Percentiles rank a stretch among this genome's conserved stretches.
These are phyloP conservation scores for Nakazawaea ernobii DNA, from an alignment of 805 yeast genomes.

Conservation along the genomic window DNA sequence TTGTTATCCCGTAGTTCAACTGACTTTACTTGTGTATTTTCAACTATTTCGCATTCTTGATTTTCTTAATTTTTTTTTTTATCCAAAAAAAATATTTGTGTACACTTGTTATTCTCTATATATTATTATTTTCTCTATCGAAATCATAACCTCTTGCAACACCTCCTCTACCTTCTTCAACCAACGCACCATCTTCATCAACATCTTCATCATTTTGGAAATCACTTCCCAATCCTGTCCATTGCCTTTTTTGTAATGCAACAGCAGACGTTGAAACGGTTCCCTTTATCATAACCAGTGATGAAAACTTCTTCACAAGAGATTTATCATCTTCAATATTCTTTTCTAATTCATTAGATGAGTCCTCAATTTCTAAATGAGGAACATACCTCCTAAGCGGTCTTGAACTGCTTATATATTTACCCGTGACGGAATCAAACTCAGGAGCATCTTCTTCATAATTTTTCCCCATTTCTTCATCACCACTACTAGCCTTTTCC, in stretches of 20 bases:
- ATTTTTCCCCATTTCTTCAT: conserved; percentile 22
- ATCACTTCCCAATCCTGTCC: conserved; percentile 94
- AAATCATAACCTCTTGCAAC: conserved; percentile 81
- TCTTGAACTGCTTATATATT: conserved; percentile 56
- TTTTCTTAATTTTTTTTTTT: background rate
- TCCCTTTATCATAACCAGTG: conserved; percentile 58
- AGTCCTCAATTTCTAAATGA: conserved; percentile 55
- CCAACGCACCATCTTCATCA: conserved; percentile 62
- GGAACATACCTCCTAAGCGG: conserved; percentile 63
- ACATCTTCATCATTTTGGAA: conserved; percentile 38
- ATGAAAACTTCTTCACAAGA: conserved; percentile 51
- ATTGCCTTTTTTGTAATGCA: conserved; percentile 59
- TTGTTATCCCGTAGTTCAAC: too few relatives aligned
- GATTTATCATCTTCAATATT: conserved; percentile 25
- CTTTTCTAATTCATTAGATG: conserved; percentile 10
- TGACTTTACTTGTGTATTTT: background rate
- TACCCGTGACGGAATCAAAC: conserved; percentile 87
- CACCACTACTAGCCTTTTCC: conserved; percentile 13
- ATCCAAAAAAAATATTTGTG: too few relatives aligned
- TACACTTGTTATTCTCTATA: background rate
- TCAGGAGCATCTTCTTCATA: conserved; percentile 65
- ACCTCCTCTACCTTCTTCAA: conserved; percentile 82
- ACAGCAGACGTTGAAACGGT: conserved; percentile 89
- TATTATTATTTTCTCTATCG: conserved; percentile 21
- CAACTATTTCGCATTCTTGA: background rate